Conservation (phyloP, 169 alveolate genomes). For the Eimeria maxima region DNA sequence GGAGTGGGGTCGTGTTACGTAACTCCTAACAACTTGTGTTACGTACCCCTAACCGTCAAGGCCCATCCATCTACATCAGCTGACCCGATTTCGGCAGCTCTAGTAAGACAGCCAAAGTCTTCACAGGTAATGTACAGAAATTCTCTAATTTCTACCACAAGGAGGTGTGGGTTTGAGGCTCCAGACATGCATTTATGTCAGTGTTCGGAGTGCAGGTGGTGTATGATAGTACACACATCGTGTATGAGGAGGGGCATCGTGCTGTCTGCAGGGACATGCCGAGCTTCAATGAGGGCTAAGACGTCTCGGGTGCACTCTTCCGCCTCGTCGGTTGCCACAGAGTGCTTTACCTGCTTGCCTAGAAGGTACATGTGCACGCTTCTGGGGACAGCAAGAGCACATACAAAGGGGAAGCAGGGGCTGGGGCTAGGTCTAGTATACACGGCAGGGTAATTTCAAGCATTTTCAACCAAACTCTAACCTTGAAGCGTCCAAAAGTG, state of each 20-base stretch:
- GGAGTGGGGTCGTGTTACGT: background rate
- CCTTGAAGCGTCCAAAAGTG: background rate
- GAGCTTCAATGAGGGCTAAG: constrained; percentile 58
- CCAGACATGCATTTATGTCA: background rate
- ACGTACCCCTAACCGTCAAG: background rate
- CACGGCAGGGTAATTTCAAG: background rate
- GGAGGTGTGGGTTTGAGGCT: background rate
- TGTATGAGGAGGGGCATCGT: constrained; percentile 68
- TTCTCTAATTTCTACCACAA: background rate
- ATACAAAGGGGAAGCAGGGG: background rate
- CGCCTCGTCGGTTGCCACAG: constrained; percentile 69
- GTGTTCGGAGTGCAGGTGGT: background rate
- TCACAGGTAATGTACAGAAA: background rate
- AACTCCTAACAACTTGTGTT: background rate
- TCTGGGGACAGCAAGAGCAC: constrained; percentile 9
- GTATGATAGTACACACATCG: constrained; percentile 32
- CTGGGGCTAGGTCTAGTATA: background rate
- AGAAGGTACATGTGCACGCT: constrained; percentile 70
- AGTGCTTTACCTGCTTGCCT: constrained; percentile 69
- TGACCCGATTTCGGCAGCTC: background rate
- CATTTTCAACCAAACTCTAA: background rate
- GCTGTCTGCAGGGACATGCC: constrained; percentile 71
- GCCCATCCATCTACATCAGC: background rate
- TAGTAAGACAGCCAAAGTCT: background rate
- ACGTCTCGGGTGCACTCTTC: constrained; percentile 70